Evolutionary conservation across 2,329 filamentous ascomycete species (phyloP).

Genomic region (Periconia sp.): DNA sequence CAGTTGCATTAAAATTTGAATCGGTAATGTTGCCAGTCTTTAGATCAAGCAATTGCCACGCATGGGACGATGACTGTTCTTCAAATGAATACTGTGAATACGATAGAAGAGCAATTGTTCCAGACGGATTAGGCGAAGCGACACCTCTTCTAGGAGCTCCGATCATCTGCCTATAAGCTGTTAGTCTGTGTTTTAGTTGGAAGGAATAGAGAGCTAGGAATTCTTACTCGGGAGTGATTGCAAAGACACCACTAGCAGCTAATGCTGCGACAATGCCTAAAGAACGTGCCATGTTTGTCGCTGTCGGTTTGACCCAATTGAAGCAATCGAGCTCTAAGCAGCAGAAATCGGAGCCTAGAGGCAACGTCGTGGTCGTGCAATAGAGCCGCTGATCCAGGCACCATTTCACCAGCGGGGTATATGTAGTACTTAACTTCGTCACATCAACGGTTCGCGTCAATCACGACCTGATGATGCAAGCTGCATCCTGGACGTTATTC

Average conservation of each 20-base stretch:
- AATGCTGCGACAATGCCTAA: conserved; percentile 39
- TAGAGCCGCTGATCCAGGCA: no score
- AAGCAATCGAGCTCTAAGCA: conserved; percentile 26
- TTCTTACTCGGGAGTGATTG: conserved; percentile 44
- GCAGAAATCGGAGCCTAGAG: conserved; percentile 1
- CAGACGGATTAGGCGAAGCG: conserved; percentile 70
- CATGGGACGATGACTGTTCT: conserved; percentile 68
- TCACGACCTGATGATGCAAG: no score
- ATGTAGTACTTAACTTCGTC: no score
- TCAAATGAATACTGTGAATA: conserved; percentile 82
- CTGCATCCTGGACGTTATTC: no score
- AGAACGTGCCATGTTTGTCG: conserved; percentile 41
- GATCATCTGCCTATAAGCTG: conserved; percentile 55
- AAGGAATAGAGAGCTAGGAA: conserved; percentile 2
- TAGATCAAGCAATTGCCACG: conserved; percentile 46
- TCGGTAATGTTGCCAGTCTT: conserved; percentile 40
- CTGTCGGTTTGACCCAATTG: conserved; percentile 36
- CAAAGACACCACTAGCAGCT: conserved; percentile 39
- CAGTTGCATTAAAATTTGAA: conserved; percentile 37
- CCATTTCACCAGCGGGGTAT: no score
- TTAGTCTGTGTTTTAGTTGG: conserved; percentile 7
- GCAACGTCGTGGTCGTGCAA: no score
- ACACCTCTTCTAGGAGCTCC: conserved; percentile 75
- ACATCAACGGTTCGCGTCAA: no score
- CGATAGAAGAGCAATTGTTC: conserved; percentile 69